Conservation (phyloP, 2,329 filamentous ascomycete species). For the Diaporthe sp. region DNA sequence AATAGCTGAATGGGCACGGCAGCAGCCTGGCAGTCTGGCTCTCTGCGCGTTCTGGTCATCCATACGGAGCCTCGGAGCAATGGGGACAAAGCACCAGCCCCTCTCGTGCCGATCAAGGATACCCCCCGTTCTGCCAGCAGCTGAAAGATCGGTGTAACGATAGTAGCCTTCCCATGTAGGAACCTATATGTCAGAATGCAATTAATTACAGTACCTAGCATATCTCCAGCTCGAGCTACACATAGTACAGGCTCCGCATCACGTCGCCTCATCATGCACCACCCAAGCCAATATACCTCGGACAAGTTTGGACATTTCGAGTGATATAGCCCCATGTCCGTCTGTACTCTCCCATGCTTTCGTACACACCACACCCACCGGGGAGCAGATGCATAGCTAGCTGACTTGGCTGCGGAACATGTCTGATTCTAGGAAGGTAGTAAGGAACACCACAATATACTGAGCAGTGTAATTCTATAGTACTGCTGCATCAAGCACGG, state of each 20-base stretch:
- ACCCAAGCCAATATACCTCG: not conserved
- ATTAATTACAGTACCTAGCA: not conserved
- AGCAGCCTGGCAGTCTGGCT: not conserved
- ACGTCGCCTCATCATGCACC: not conserved
- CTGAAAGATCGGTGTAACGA: not conserved
- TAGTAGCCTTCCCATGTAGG: not conserved
- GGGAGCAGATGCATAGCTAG: constrained; percentile 12
- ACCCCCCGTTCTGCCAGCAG: not conserved
- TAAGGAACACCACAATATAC: not conserved
- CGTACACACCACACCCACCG: not conserved
- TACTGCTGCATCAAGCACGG: not conserved
- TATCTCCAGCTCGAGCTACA: not conserved
- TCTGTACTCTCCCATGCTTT: not conserved
- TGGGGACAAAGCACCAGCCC: not conserved
- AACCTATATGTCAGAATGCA: not conserved
- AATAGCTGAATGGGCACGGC: not conserved
- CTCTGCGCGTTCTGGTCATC: not conserved
- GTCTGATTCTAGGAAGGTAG: constrained; percentile 24
- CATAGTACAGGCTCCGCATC: not conserved
- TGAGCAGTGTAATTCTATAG: not conserved
- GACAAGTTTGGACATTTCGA: not conserved
- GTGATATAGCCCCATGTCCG: not conserved
- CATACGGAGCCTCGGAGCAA: not conserved
- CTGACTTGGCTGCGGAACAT: constrained; percentile 20
- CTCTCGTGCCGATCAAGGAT: not conserved